Percentiles rank a stretch among this genome's conserved stretches.
phyloP scores from a whole-genome alignment of 495 filamentous ascomycete species.

The Recurvomyces mirabilis region DNA sequence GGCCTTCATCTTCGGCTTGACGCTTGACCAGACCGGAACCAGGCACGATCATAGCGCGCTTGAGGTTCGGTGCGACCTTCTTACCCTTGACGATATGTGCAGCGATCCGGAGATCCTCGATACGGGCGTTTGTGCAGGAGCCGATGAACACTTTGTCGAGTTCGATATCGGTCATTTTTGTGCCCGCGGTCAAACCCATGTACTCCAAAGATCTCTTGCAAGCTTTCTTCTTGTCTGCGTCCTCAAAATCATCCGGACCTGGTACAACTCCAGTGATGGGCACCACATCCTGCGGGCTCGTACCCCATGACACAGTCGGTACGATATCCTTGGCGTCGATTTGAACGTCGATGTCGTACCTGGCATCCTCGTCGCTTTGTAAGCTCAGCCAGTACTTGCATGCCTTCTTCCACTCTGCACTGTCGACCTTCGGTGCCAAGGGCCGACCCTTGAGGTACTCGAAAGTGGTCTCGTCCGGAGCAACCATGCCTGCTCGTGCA shows the following conservation, averaged over 20 bases:
- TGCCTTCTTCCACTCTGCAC: slow-evolving; percentile 82
- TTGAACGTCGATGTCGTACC: slow-evolving; percentile 75
- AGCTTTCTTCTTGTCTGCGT: slow-evolving; percentile 62
- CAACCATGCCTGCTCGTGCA: slow-evolving; percentile 92
- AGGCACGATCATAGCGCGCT: slow-evolving; percentile 90
- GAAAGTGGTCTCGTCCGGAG: slow-evolving; percentile 86
- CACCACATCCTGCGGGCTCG: slow-evolving; percentile 88
- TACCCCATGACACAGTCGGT: slow-evolving; percentile 94
- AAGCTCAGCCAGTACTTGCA: slow-evolving; percentile 80
- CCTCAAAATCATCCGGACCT: slow-evolving; percentile 72
- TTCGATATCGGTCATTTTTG: slow-evolving; percentile 75
- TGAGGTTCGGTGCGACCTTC: slow-evolving; percentile 76
- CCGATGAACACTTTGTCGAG: slow-evolving; percentile 98
- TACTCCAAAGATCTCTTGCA: slow-evolving; percentile 80
- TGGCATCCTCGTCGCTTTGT: slow-evolving; percentile 71
- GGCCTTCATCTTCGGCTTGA: slow-evolving; percentile 81
- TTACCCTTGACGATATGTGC: slow-evolving; percentile 74
- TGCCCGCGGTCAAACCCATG: slow-evolving; percentile 82
- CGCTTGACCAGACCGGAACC: slow-evolving; percentile 91
- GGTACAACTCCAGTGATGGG: slow-evolving; percentile 86
- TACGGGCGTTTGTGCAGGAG: slow-evolving; percentile 93
- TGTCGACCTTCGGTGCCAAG: slow-evolving; percentile 71
- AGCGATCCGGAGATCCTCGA: slow-evolving; percentile 88
- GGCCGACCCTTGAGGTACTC: slow-evolving; percentile 88
- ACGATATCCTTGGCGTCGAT: slow-evolving; percentile 86